These are phyloP conservation scores for Claviceps sp. DNA, from an alignment of 2,329 filamentous ascomycete species.

Conservation along the genomic window DNA sequence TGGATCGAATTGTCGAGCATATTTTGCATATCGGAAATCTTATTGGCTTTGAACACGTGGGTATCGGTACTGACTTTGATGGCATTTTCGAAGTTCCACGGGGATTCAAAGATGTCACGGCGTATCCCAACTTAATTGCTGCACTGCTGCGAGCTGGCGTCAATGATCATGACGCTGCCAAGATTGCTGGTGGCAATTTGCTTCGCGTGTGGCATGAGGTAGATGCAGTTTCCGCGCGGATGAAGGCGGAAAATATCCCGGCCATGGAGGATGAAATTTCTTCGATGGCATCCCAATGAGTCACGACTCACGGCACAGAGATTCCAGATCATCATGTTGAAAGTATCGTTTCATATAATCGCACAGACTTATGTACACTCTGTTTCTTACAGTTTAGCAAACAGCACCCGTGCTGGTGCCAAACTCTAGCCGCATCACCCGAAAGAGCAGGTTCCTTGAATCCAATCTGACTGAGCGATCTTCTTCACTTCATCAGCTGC, in stretches of 20 bases:
- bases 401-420: neutral
- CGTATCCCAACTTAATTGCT: constrained; percentile 65
- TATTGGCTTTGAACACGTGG: constrained; percentile 80
- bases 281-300: neutral
- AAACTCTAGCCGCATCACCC: too few relatives aligned
- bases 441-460: neutral
- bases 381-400: constrained; percentile 12
- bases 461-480: neutral
- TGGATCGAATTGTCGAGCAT: constrained; percentile 68
- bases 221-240: constrained; percentile 52
- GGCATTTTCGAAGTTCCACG: constrained; percentile 53
- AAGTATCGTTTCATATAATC: constrained; percentile 11
- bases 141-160: constrained; percentile 63
- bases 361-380: constrained; percentile 19
- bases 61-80: constrained; percentile 82
- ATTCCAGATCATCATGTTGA: neutral
- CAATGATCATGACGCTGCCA: constrained; percentile 57
- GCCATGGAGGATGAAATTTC: constrained; percentile 33
- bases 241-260: constrained; percentile 46
- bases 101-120: constrained; percentile 74
- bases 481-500: neutral
- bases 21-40: constrained; percentile 69
- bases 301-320: too few relatives aligned
- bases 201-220: constrained; percentile 74
- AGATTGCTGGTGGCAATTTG: constrained; percentile 68